phyloP scores from a whole-genome alignment of 1,139 yeast genomes.

The Blastobotrys proliferans region DNA sequence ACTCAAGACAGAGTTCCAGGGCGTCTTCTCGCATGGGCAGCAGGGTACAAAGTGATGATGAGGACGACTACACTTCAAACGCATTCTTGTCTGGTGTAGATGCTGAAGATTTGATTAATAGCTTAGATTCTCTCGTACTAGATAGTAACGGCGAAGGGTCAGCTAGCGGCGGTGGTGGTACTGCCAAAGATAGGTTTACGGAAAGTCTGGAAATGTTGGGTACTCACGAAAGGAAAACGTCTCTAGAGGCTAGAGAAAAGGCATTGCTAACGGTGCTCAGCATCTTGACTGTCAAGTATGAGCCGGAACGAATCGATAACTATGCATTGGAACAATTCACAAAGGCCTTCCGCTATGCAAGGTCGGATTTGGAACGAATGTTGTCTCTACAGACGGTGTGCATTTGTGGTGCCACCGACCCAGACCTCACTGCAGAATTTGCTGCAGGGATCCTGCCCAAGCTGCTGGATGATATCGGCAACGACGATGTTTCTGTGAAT shows the following conservation, averaged over 20 bases:
- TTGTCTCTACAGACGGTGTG: constrained; percentile 32
- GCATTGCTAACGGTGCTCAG: constrained; percentile 30
- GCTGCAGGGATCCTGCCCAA: constrained; percentile 16
- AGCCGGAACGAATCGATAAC: constrained; percentile 28
- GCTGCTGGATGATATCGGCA: constrained; percentile 20
- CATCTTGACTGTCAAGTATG: constrained; percentile 31
- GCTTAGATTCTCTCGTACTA: constrained; percentile 18
- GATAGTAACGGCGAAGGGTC: constrained; percentile 10
- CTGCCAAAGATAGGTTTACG: constrained; percentile 24
- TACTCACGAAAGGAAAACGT: constrained; percentile 31
- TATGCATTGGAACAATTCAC: constrained; percentile 25
- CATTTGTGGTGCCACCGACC: constrained; percentile 23
- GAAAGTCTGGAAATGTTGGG: constrained; percentile 30
- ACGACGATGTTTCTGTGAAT: constrained; percentile 20
- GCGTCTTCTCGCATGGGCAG: constrained; percentile 22
- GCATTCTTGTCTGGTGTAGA: constrained; percentile 22
- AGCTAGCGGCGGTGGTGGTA: constrained; percentile 14
- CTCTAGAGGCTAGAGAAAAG: constrained; percentile 33
- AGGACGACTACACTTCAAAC: constrained; percentile 26
- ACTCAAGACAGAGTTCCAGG: constrained; percentile 20
- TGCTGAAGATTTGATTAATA: constrained; percentile 23
- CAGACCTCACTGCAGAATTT: constrained; percentile 7
- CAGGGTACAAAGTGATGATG: constrained; percentile 21
- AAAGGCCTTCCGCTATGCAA: constrained; percentile 28
- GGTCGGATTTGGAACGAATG: constrained; percentile 31